Evolutionary conservation across 345 rosid genomes (phyloP), one percentile per base, ranked within the genome.

Genomic region (Abelmoschus esculentus): DNA sequence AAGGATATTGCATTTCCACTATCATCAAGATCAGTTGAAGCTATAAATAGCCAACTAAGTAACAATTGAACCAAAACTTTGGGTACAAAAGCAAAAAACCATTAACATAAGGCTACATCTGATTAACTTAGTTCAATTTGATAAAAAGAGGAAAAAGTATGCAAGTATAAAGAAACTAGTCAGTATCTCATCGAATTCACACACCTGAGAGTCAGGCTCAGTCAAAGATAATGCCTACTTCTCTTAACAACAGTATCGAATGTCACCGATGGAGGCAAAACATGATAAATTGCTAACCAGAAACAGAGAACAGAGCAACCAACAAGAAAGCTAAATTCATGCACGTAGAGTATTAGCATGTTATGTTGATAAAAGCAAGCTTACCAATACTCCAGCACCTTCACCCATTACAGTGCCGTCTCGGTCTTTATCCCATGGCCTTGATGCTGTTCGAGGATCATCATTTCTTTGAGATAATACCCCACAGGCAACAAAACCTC

Each of bases 381-480:
- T 90, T 83, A 92, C 99, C 97, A 96, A 73, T 13, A 96, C 88
- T 76, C 98, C 98, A 66, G 97, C 90, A 74, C 98, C 98, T 83
- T 96, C 99, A 64, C 99, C 98, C 98, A 96, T 89, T 42, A 96
- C 99, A 64, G 92, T 92, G 34, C 98, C 99, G 81, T 96, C 98
- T 74, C 98, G 80, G 70, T 75, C 91, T 79, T 75, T 89, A 82
- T 96, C 98, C 97, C 99, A 96, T 0, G 99, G 99, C 87, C 99
- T 87, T 14, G 99, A 96, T 46, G 99, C 99, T 4, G 96, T 96
- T 77, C 84, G 80, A 31, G 99, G 99, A 67, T 96, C 99, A 83
- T 90, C 99, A 73, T 96, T 96, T 75, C 99, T 86, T 84, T 96
- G 98, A 28, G 99, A 96, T 65, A 96, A 72, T 7, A 98, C 99